Base-by-base conservation (phyloP, 2,329 filamentous ascomycete genomes). In the Fusarium sp. region DNA sequence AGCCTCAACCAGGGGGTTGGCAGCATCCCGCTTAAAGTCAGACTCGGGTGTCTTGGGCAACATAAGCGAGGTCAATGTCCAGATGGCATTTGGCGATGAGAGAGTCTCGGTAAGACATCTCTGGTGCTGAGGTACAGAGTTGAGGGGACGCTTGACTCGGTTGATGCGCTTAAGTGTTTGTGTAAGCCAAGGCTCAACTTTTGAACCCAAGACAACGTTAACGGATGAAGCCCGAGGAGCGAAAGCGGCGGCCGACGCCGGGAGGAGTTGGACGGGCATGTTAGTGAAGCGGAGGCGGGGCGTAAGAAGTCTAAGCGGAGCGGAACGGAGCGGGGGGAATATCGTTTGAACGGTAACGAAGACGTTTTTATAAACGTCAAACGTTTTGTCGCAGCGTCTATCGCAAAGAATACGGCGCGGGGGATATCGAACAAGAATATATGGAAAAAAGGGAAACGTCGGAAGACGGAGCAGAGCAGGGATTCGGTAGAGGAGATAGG, bases 141-240 rank as follows among this genome's bases (percentile, higher is more conserved):
- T 99, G 82, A 98, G 89, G 67, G 96, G 95, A 76, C 96, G 92
- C 89, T 98, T 99, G 77, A 98, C 90, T 75, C 92, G 90, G 87
- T 97, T 98, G 84, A 98, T 94, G 81, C 96, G 91, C 88, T 98
- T 98, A 77, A 99, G 87, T 14, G 95, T 97, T 79, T 95, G 93
- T 38, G 96, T 99, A 82, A 98, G 88, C 96, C 96, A 99, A 65
- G 94, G 92, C 84, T 98, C 95, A 77, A 97, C 90, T 85, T 96
- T 97, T 80, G 91, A 92, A 78, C 91, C 92, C 77, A 99, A 87
- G 66, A 99, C 96, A 75, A 99, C 93, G 80, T 97, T 98, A 81
- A 97, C 95, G 27, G 93, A 94, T 51, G 94, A 94, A 64, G 89
- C 88, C 78, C 96, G 90, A 75, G 95, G 95, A 76, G 95, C 95